These are phyloP conservation scores for Fomitopsis serialis DNA, from an alignment of 768 basidiomycete species.

Conservation along the genomic window DNA sequence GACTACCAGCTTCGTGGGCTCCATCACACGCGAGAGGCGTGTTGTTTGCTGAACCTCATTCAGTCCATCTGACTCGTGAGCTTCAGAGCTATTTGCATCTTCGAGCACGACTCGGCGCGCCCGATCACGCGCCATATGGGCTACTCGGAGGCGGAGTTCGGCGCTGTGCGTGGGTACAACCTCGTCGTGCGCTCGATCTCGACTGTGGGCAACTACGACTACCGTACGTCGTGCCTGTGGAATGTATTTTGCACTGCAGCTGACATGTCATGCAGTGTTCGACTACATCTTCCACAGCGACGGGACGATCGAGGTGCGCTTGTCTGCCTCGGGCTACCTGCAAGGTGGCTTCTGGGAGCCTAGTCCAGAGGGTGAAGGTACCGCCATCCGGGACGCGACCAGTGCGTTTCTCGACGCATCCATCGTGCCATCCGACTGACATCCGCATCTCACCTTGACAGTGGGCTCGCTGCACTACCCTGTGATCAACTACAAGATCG, in stretches of 20 bases:
- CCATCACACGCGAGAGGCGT: slow-evolving; percentile 31
- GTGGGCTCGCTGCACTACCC: slow-evolving; percentile 68
- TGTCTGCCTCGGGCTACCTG: slow-evolving; percentile 66
- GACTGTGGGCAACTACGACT: slow-evolving; percentile 63
- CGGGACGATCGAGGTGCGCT: slow-evolving; percentile 61
- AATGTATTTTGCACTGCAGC: not conserved
- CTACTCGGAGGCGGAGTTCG: slow-evolving; percentile 48
- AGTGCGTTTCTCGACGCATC: slow-evolving; percentile 31
- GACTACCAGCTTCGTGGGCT: slow-evolving; percentile 41
- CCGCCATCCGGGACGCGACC: slow-evolving; percentile 47
- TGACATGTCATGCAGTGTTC: slow-evolving; percentile 29
- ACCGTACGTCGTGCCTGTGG: slow-evolving; percentile 27
- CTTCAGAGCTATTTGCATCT: slow-evolving; percentile 54
- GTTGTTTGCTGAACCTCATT: too few species aligned
- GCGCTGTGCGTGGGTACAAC: slow-evolving; percentile 55
- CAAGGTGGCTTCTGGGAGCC: slow-evolving; percentile 58
- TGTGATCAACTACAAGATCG: slow-evolving; percentile 62
- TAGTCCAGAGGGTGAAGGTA: slow-evolving; percentile 45
- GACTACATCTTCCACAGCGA: slow-evolving; percentile 65
- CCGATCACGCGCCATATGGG: slow-evolving; percentile 58
- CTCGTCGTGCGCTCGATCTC: slow-evolving; percentile 50
- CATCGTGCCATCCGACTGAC: not conserved
- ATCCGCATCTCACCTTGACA: slow-evolving; percentile 13
- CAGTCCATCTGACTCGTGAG: too few species aligned
- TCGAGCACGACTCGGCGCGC: slow-evolving; percentile 54